Base-by-base conservation (phyloP, 441 rosid species). In the Adansonia rubrostipa region DNA sequence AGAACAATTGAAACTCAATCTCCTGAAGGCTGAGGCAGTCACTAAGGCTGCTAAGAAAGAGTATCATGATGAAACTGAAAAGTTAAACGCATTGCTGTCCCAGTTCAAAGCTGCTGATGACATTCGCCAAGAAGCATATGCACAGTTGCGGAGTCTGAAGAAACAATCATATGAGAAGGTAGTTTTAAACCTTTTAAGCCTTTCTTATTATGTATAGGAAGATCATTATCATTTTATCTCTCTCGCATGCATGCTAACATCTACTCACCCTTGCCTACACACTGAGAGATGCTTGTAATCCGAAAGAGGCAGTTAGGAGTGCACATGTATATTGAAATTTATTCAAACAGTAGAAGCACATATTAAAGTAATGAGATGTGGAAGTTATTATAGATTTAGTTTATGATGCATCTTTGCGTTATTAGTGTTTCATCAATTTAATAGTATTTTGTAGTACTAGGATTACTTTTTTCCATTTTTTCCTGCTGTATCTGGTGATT, bases 71-170 rank as follows among this genome's bases (percentile, higher is more conserved):
- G 90, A 86, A 81, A 80, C 83, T 78, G 86, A 86, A 28, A 91
- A 73, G 80, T 78, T 87, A 62, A 83, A 83, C 63, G 83, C 84
- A 82, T 81, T 93, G 87, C 81, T 77, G 71, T 75, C 76, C 76
- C 84, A 82, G 79, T 90, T 87, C 79, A 85, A 79, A 83, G 88
- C 87, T 84, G 99, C 99, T 6, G 88, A 91, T 84, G 89, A 80
- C 68, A 80, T 87, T 62, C 92, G 98, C 42, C 98, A 95, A 79
- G 87, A 91, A 66, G 93, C 94, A 63, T 95, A 88, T 85, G 81
- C 13, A 28, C 88, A 78, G 78, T 80, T 93, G 53, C 89, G 82
- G 65, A 82, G 80, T 83, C 82, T 93, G 81, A 92, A 78, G 91
- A 87, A 84, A 69, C 88, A 83, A 82, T 83, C 77, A 56, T 80